Conservation (phyloP, 257 asterid genomes). For the Solanum tarapatanum region DNA sequence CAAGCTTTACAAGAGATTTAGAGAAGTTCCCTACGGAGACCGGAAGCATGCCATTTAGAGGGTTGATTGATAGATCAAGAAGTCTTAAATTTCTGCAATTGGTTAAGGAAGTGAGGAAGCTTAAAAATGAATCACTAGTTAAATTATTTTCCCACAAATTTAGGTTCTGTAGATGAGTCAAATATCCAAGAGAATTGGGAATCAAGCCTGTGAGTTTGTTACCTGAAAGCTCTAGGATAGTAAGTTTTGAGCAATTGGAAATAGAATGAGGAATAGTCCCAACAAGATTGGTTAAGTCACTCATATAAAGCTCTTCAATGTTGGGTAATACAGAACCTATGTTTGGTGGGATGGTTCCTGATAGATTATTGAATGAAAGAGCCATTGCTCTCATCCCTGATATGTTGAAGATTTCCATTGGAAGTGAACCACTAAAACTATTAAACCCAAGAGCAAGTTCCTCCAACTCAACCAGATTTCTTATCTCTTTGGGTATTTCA, state of each 20-base stretch:
- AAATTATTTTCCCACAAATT: no score
- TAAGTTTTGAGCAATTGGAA: no score
- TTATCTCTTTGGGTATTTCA: no score
- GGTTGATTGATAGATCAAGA: background rate
- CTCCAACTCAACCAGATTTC: no score
- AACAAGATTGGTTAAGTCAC: background rate
- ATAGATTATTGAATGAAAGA: background rate
- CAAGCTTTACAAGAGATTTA: background rate
- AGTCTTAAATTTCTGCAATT: no score
- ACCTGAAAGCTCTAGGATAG: no score
- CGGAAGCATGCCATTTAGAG: background rate
- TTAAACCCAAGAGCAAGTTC: background rate
- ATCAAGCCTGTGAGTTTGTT: no score
- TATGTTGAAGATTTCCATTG: background rate
- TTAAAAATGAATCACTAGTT: no score
- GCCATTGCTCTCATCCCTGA: background rate
- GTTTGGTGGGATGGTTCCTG: background rate
- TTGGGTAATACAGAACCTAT: background rate
- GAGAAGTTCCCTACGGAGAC: background rate
- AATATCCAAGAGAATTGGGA: no score
- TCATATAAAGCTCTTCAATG: background rate
- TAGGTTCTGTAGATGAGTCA: no score
- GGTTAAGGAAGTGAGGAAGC: no score
- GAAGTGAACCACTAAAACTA: background rate
- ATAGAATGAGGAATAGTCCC: no score